Conservation (phyloP, 371 early-diverging fungal species). For the Zychaea mexicana region DNA sequence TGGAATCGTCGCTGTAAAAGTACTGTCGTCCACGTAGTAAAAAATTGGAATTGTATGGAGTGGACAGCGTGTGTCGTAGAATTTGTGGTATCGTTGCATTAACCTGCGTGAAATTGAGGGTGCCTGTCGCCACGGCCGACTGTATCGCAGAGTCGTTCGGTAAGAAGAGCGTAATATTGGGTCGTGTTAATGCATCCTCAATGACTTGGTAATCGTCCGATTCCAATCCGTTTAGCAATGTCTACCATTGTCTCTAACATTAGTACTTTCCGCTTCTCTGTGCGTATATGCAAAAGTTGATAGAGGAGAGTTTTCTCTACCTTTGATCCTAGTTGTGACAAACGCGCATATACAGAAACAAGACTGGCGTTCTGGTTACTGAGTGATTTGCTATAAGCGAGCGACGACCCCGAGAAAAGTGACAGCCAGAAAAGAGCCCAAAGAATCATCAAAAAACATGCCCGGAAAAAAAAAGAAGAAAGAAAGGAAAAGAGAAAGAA, state of each 20-base stretch:
- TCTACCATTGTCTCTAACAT: neutral
- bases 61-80: constrained; percentile 14
- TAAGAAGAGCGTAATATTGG: constrained; percentile 17
- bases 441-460: constrained; percentile 9
- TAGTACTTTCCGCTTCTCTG: neutral
- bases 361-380: too few relatives aligned
- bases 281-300: too few relatives aligned
- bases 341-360: neutral
- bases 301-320: too few relatives aligned
- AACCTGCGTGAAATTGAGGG: constrained; percentile 12
- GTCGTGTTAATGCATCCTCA: neutral
- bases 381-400: constrained; percentile 3
- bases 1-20: constrained; percentile 12
- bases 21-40: constrained; percentile 13
- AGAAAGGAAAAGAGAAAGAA: neutral
- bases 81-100: constrained; percentile 15
- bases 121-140: neutral
- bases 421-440: neutral
- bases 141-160: constrained; percentile 12
- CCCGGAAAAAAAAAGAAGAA: constrained; percentile 8
- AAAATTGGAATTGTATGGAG: constrained; percentile 9
- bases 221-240: neutral
- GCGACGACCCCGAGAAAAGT: neutral
- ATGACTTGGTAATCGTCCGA: neutral
- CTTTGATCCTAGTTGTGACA: neutral